These are phyloP conservation scores for Lactarius tabidus DNA, from an alignment of 768 basidiomycete genomes.

Conservation along the genomic window DNA sequence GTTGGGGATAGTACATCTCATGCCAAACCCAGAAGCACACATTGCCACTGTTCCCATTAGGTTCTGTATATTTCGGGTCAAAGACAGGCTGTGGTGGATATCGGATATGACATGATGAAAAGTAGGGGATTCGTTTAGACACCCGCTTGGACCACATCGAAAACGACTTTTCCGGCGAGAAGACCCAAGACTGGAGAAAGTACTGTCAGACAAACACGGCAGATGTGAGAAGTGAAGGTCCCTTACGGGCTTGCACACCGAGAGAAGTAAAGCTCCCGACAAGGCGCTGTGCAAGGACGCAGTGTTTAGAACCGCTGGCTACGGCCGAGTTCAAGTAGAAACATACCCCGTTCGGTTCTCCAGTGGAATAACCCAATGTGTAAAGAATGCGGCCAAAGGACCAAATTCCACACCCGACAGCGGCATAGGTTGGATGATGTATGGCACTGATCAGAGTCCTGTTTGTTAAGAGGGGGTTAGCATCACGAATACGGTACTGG, in stretches of 20 bases:
- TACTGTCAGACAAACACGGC: not conserved
- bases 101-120: not conserved
- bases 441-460: slow-evolving; percentile 43
- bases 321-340: not conserved
- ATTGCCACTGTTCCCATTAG: not conserved
- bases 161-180: slow-evolving; percentile 12
- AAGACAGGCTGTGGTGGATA: not conserved
- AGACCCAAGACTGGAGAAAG: not conserved
- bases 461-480: not conserved
- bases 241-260: slow-evolving; percentile 1
- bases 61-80: not conserved
- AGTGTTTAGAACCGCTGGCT: not conserved
- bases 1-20: not conserved
- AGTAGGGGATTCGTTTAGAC: slow-evolving; percentile 1
- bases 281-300: not conserved
- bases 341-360: slow-evolving; percentile 41
- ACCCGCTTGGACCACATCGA: slow-evolving; percentile 12
- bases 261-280: not conserved
- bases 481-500: not conserved
- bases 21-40: not conserved
- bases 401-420: slow-evolving; percentile 41
- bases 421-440: slow-evolving; percentile 40
- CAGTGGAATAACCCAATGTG: slow-evolving; percentile 44
- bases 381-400: slow-evolving; percentile 41
- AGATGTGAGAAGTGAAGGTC: not conserved